Evolutionary conservation across 164 flowering plant species (phyloP).

Genomic region (Tetrastigma voinierianum): DNA sequence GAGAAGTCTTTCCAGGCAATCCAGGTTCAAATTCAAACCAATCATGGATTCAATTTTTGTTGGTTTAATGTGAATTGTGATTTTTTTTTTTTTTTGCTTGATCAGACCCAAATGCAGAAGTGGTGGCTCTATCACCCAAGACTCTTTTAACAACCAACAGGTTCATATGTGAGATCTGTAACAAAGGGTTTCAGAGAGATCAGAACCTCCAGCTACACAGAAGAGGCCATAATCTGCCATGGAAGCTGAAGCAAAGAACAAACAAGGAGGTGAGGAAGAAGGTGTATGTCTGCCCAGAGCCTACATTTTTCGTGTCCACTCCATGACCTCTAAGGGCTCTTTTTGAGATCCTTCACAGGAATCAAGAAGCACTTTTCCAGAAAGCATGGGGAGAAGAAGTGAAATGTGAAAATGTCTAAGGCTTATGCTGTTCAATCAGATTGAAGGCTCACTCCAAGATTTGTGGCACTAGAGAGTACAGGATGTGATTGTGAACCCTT

Average conservation of each 20-base stretch:
- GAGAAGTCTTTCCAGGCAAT: slow-evolving; percentile 39
- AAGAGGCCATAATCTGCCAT: slow-evolving; percentile 34
- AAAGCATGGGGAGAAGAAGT: slow-evolving; percentile 65
- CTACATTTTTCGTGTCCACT: slow-evolving; percentile 25
- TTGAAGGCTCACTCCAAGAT: slow-evolving; percentile 88
- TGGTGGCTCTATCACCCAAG: slow-evolving; percentile 29
- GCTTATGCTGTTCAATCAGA: slow-evolving; percentile 71
- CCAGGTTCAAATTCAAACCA: slow-evolving; percentile 27
- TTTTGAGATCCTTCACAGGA: slow-evolving; percentile 29
- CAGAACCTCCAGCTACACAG: slow-evolving; percentile 31
- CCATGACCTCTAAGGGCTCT: slow-evolving; percentile 31
- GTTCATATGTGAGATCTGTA: slow-evolving; percentile 28
- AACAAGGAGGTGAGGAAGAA: slow-evolving; percentile 22
- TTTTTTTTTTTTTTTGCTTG: slow-evolving; percentile 6
- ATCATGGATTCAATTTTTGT: neutral
- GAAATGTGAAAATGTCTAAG: slow-evolving; percentile 69
- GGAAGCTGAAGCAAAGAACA: slow-evolving; percentile 29
- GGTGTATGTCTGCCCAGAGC: slow-evolving; percentile 35
- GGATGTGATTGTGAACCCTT: slow-evolving; percentile 88
- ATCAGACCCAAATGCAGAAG: slow-evolving; percentile 32
- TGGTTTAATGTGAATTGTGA: neutral
- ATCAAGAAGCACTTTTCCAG: slow-evolving; percentile 48
- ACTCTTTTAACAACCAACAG: slow-evolving; percentile 20
- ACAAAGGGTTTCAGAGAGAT: slow-evolving; percentile 26
- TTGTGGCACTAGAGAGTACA: slow-evolving; percentile 86